Evolutionary conservation across 176 grass and related monocot genomes (phyloP).

Genomic region (Tillandsia fasciculata): DNA sequence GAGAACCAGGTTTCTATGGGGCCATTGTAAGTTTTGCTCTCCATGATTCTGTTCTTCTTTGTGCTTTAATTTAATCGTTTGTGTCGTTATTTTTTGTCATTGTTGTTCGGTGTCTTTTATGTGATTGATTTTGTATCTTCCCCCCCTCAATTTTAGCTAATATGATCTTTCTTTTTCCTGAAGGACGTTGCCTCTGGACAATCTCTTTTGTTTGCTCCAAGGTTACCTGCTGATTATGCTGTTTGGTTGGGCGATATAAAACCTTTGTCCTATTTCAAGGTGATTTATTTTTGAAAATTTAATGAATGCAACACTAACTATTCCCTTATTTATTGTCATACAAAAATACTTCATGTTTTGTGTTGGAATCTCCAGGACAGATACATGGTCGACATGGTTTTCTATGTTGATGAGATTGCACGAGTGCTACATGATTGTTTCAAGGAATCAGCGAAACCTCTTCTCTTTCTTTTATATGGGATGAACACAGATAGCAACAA

Average conservation of each 20-base stretch:
- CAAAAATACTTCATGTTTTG: conserved; percentile 4
- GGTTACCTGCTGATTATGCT: conserved; percentile 83
- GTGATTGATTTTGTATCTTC: background rate
- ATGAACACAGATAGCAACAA: conserved; percentile 80
- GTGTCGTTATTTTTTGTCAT: background rate
- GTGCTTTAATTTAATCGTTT: background rate
- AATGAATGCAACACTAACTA: background rate
- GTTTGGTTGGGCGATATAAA: conserved; percentile 99
- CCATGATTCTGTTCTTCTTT: background rate
- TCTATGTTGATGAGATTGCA: conserved; percentile 80
- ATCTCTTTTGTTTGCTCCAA: conserved; percentile 75
- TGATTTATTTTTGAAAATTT: conserved; percentile 17
- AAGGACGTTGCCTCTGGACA: conserved; percentile 82
- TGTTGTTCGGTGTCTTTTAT: background rate
- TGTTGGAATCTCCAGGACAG: conserved; percentile 39
- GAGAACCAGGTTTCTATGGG: conserved; percentile 73
- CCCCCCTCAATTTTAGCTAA: conserved; percentile 1
- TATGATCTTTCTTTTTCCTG: conserved; percentile 16
- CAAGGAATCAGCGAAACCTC: conserved; percentile 39
- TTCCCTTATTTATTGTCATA: background rate
- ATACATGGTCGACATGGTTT: conserved; percentile 74
- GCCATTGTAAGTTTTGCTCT: conserved; percentile 43
- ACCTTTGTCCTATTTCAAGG: conserved; percentile 49
- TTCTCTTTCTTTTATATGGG: conserved; percentile 76
- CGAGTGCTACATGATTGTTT: conserved; percentile 44